Conservation (phyloP, 1,284 basidiomycete genomes). For the Cutaneotrichosporon sp. region DNA sequence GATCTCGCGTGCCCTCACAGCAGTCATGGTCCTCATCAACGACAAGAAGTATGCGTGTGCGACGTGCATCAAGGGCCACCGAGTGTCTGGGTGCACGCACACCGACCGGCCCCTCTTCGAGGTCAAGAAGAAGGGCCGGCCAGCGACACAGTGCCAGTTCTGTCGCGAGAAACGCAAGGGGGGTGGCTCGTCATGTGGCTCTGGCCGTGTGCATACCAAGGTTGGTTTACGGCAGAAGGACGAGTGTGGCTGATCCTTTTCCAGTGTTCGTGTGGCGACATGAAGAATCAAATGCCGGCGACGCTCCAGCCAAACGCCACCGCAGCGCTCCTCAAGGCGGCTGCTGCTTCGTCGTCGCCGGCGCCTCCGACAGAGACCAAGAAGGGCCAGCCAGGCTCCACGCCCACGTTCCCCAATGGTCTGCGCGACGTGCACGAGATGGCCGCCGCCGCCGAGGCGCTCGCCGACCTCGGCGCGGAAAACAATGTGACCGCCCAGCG, state of each 20-base stretch:
- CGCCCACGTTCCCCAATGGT: slow-evolving; percentile 46
- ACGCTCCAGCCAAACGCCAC: slow-evolving; percentile 7
- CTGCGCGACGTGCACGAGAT: slow-evolving; percentile 48
- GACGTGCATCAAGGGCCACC: slow-evolving; percentile 77
- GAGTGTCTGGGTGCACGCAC: slow-evolving; percentile 69
- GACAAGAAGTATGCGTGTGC: slow-evolving; percentile 66
- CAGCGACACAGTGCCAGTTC: slow-evolving; percentile 71
- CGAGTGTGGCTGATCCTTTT: slow-evolving; percentile 12
- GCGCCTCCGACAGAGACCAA: slow-evolving; percentile 23
- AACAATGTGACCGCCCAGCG: slow-evolving; percentile 29
- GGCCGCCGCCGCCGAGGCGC: slow-evolving; percentile 42
- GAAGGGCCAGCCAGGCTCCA: slow-evolving; percentile 40
- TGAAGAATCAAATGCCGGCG: slow-evolving; percentile 18
- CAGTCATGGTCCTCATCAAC: slow-evolving; percentile 61
- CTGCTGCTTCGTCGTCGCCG: slow-evolving; percentile 40
- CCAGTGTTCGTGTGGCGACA: slow-evolving; percentile 39
- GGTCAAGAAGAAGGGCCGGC: slow-evolving; percentile 72
- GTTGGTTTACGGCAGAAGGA: slow-evolving; percentile 17
- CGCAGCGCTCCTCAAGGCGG: slow-evolving; percentile 35
- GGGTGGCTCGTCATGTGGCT: slow-evolving; percentile 1
- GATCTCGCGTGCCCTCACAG: too few relatives aligned
- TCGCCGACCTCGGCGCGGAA: slow-evolving; percentile 29
- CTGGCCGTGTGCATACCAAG: slow-evolving; percentile 38
- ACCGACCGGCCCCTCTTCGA: slow-evolving; percentile 70
- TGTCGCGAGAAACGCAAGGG: slow-evolving; percentile 70